Evolutionary conservation across 208 protist genomes (phyloP).

Genomic region (Leishmania braziliensis): DNA sequence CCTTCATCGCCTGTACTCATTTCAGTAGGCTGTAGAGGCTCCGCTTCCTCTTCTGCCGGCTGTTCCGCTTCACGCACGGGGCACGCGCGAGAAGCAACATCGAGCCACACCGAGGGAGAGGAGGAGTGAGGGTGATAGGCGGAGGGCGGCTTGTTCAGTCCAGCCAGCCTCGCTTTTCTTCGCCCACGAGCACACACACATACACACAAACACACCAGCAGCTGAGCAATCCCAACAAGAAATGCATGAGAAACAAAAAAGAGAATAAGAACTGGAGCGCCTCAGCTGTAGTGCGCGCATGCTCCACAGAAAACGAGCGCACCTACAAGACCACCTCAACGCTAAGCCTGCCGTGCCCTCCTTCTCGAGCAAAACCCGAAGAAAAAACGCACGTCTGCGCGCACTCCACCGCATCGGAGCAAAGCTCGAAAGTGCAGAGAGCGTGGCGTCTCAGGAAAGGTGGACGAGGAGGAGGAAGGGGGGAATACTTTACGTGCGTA

Average conservation of each 20-base stretch:
- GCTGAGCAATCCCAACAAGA: neutral
- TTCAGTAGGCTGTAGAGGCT: neutral
- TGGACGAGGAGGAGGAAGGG: neutral
- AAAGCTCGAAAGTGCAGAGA: neutral
- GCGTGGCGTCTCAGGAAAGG: neutral
- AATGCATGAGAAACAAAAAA: neutral
- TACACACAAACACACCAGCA: neutral
- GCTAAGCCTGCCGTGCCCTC: neutral
- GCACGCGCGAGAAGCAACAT: neutral
- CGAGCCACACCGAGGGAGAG: neutral
- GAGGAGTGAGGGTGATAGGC: neutral
- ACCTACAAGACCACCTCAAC: neutral
- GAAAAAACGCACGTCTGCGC: neutral
- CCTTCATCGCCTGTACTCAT: neutral
- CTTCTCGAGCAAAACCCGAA: neutral
- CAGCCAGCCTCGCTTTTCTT: neutral
- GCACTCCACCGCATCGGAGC: neutral
- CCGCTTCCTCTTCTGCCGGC: neutral
- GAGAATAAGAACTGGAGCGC: neutral
- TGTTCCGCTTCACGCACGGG: neutral
- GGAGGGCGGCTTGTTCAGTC: neutral
- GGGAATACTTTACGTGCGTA: neutral
- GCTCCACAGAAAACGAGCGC: neutral
- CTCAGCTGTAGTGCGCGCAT: neutral
- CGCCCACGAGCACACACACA: neutral